Evolutionary conservation across 805 yeast species (phyloP).

Genomic region (Komagataella kurtzmanii): DNA sequence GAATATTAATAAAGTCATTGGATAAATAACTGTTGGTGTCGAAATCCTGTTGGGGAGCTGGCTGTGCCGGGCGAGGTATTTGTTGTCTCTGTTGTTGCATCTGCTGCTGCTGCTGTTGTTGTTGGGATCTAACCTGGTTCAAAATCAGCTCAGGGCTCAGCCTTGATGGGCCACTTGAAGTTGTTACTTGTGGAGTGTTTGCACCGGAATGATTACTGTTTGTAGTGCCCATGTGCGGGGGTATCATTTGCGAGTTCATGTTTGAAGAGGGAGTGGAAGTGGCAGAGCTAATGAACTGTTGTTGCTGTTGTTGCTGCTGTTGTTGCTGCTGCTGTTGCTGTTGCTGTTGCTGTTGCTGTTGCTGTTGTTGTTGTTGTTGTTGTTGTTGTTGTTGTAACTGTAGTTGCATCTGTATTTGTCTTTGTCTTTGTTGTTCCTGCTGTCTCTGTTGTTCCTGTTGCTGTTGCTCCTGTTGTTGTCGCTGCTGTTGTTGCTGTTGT

Average conservation of each 20-base stretch:
- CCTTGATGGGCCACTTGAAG: background rate
- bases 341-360: background rate
- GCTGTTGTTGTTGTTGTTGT: background rate
- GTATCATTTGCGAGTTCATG: background rate
- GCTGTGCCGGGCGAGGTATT: background rate
- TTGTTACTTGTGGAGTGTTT: background rate
- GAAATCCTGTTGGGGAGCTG: background rate
- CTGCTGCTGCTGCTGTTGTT: background rate
- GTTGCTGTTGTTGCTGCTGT: conserved; percentile 2
- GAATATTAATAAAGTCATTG: background rate
- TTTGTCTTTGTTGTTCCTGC: background rate
- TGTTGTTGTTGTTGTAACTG: conserved; percentile 1
- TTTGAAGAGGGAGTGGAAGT: background rate
- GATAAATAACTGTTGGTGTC: background rate
- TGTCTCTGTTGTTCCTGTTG: background rate
- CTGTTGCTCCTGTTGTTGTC: background rate
- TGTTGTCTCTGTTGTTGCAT: background rate
- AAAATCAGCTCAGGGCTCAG: background rate
- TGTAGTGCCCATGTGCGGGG: background rate
- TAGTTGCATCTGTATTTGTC: conserved; percentile 3
- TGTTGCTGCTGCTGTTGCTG: background rate
- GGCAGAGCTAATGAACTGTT: conserved; percentile 1
- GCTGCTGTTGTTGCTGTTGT: conserved; percentile 1
- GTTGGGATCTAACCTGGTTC: background rate
- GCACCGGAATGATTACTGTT: background rate